Evolutionary conservation across 306 rosid species (phyloP).

Genomic region (Quercus ilex): DNA sequence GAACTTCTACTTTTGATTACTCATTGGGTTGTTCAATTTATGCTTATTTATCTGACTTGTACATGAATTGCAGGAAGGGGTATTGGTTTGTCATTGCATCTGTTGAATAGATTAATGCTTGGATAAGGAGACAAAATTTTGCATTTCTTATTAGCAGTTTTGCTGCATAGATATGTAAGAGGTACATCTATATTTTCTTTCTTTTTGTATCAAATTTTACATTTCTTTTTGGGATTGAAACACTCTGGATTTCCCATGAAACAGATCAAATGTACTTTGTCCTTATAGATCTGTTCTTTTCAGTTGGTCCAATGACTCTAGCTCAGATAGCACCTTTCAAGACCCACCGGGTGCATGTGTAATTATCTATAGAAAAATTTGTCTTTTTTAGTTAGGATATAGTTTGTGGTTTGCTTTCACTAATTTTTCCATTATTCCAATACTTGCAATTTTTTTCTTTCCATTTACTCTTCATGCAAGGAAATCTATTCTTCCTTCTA

Average conservation of each 20-base stretch:
- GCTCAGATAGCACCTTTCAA: too few species aligned
- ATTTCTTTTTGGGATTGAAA: background rate
- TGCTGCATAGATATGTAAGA: conserved; percentile 11
- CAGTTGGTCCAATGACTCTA: background rate
- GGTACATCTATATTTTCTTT: conserved; percentile 1
- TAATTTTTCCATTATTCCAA: background rate
- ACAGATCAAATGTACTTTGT: background rate
- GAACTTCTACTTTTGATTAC: background rate
- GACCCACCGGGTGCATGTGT: too few species aligned
- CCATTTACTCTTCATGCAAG: background rate
- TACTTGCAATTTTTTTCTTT: background rate
- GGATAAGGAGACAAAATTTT: conserved; percentile 1
- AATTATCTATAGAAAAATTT: background rate
- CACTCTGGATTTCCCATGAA: background rate
- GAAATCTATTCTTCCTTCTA: background rate
- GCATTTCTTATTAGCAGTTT: background rate
- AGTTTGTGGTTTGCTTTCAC: background rate
- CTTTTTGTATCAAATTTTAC: background rate
- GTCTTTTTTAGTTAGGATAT: background rate
- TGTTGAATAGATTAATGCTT: background rate
- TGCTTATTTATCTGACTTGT: background rate
- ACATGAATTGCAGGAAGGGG: background rate
- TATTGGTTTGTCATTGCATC: background rate
- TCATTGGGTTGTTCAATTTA: background rate
- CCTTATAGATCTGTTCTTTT: background rate